phyloP scores from a whole-genome alignment of 768 basidiomycete species.

The Filobasidium floriforme region DNA sequence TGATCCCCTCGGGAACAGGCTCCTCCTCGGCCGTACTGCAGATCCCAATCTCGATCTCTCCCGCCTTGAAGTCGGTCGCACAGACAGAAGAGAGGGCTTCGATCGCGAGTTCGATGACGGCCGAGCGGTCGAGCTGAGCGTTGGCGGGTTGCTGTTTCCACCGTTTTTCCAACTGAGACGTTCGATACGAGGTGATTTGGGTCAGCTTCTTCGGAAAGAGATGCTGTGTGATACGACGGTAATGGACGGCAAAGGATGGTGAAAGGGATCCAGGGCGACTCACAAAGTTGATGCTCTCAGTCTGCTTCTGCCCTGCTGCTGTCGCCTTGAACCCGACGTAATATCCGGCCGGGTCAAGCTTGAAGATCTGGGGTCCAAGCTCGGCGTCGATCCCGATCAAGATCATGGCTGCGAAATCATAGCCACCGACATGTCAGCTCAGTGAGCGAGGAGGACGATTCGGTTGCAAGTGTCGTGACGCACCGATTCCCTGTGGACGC shows the following conservation, averaged over 20 bases:
- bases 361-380: slow-evolving; percentile 92
- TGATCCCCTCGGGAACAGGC: slow-evolving; percentile 39
- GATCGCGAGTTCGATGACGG: slow-evolving; percentile 92
- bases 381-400: slow-evolving; percentile 87
- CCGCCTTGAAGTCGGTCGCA: slow-evolving; percentile 89
- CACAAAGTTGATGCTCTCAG: slow-evolving; percentile 90
- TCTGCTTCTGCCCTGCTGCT: slow-evolving; percentile 84
- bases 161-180: slow-evolving; percentile 71
- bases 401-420: slow-evolving; percentile 67
- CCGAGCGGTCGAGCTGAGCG: slow-evolving; percentile 65
- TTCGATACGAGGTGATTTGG: too few relatives aligned
- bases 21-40: slow-evolving; percentile 71
- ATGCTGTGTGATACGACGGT: neutral
- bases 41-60: slow-evolving; percentile 93
- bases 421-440: too few relatives aligned
- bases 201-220: too few relatives aligned
- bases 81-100: slow-evolving; percentile 90
- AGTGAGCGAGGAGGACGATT: too few relatives aligned
- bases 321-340: slow-evolving; percentile 98
- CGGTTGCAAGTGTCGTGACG: slow-evolving; percentile 33
- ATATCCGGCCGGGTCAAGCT: slow-evolving; percentile 96
- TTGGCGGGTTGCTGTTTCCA: slow-evolving; percentile 85
- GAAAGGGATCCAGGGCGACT: slow-evolving; percentile 11
- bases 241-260: neutral
- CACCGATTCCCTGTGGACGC: slow-evolving; percentile 92